Conservation (phyloP, 2,329 filamentous ascomycete genomes). For the Penicillium sp. region DNA sequence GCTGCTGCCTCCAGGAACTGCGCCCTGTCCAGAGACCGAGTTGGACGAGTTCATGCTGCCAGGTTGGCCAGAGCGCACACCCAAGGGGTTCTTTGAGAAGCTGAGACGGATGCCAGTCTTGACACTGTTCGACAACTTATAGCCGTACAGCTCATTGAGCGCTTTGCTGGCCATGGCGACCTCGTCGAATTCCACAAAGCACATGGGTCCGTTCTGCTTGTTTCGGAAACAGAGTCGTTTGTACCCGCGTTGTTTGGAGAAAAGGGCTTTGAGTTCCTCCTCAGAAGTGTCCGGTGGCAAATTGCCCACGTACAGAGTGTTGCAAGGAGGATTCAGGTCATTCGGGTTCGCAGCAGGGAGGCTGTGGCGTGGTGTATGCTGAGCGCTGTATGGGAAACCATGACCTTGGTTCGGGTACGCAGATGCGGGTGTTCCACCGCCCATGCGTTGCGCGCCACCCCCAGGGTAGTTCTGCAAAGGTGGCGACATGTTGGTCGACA, state of each 20-base stretch:
- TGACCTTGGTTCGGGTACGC: slow-evolving; percentile 57
- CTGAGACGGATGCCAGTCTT: slow-evolving; percentile 94
- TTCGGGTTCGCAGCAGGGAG: slow-evolving; percentile 89
- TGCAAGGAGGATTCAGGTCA: slow-evolving; percentile 95
- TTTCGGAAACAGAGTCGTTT: slow-evolving; percentile 93
- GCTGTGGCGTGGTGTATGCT: slow-evolving; percentile 61
- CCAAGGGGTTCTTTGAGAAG: slow-evolving; percentile 96
- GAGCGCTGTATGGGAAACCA: slow-evolving; percentile 56
- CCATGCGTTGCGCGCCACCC: slow-evolving; percentile 43
- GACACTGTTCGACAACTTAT: slow-evolving; percentile 81
- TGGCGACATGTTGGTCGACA: slow-evolving; percentile 65
- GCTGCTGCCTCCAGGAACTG: slow-evolving; percentile 59
- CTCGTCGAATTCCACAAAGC: slow-evolving; percentile 97
- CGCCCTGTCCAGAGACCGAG: slow-evolving; percentile 50
- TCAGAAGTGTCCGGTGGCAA: slow-evolving; percentile 88
- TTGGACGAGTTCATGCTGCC: slow-evolving; percentile 53
- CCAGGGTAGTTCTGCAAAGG: slow-evolving; percentile 56
- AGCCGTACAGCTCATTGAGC: slow-evolving; percentile 83
- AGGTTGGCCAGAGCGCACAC: slow-evolving; percentile 76
- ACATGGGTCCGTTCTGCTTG: slow-evolving; percentile 96
- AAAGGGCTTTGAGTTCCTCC: slow-evolving; percentile 90
- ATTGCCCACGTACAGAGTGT: slow-evolving; percentile 97
- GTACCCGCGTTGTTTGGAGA: slow-evolving; percentile 90
- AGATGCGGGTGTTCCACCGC: slow-evolving; percentile 51
- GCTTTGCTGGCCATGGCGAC: slow-evolving; percentile 88